Conservation (phyloP, 306 rosid species). For the Cyclanthera cordifolia region DNA sequence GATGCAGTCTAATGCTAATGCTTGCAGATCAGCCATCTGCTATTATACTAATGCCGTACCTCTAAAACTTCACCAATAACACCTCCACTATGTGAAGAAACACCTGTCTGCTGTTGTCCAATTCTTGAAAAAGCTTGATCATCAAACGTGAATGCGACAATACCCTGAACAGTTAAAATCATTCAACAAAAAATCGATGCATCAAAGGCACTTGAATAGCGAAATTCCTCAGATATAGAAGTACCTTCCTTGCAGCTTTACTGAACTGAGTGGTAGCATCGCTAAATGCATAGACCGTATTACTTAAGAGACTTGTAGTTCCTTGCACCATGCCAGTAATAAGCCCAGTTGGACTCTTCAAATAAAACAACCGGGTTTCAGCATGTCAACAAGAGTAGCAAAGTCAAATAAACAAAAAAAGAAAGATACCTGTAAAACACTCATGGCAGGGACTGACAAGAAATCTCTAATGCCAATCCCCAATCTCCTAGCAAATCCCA, state of each 20-base stretch:
- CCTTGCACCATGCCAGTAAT: slow-evolving; percentile 90
- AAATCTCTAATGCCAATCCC: slow-evolving; percentile 85
- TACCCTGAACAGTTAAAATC: slow-evolving; percentile 41
- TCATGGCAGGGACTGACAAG: slow-evolving; percentile 76
- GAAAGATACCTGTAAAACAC: slow-evolving; percentile 54
- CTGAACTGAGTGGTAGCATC: slow-evolving; percentile 96
- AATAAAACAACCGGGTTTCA: slow-evolving; percentile 17
- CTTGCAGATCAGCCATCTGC: not conserved
- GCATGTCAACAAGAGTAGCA: not conserved
- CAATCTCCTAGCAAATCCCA: slow-evolving; percentile 91
- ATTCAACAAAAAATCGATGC: slow-evolving; percentile 8
- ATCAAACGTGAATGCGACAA: slow-evolving; percentile 93
- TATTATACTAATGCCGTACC: slow-evolving; percentile 25
- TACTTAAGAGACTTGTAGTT: slow-evolving; percentile 82
- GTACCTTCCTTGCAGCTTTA: slow-evolving; percentile 90
- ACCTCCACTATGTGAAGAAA: slow-evolving; percentile 58
- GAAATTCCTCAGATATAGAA: slow-evolving; percentile 15
- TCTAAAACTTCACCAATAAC: slow-evolving; percentile 76
- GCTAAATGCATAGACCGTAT: slow-evolving; percentile 83
- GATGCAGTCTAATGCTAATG: not conserved
- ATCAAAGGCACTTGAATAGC: not conserved
- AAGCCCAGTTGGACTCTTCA: slow-evolving; percentile 85
- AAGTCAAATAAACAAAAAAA: not conserved
- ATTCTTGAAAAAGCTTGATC: slow-evolving; percentile 58
- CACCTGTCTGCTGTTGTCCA: slow-evolving; percentile 55